Evolutionary conservation across 2,329 filamentous ascomycete species (phyloP).

Genomic region (Botrytis fragariae): DNA sequence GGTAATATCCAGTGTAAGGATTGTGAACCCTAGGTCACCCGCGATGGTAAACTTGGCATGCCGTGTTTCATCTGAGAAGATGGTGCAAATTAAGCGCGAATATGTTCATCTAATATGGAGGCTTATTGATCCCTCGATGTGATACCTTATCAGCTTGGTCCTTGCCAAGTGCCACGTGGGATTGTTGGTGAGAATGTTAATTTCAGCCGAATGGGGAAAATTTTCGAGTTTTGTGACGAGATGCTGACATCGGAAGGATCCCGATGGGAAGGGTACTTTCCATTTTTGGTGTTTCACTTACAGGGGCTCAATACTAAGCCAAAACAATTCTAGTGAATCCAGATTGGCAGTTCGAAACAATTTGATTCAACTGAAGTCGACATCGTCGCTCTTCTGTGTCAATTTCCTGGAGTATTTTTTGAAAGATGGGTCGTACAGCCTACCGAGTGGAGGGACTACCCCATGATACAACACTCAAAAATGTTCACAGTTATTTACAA

Average conservation of each 20-base stretch:
- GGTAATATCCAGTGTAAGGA: not conserved
- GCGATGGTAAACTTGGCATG: not conserved
- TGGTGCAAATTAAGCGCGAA: not conserved
- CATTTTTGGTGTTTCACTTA: not conserved
- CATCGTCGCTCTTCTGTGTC: not conserved
- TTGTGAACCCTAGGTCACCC: no score
- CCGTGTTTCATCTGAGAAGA: not conserved
- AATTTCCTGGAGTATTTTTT: not conserved
- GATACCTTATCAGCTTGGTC: not conserved
- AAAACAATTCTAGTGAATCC: not conserved
- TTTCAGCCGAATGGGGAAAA: not conserved
- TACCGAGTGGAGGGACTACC: conserved; percentile 19
- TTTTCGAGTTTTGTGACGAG: not conserved
- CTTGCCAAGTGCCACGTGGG: conserved; percentile 1
- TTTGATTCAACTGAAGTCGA: not conserved
- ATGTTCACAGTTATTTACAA: conserved; percentile 14
- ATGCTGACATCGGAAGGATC: conserved; percentile 12
- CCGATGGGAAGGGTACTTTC: not conserved
- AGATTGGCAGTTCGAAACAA: not conserved
- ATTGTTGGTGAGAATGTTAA: not conserved
- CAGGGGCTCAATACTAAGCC: not conserved
- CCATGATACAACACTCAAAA: conserved; percentile 10
- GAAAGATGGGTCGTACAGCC: conserved; percentile 14
- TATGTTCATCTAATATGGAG: not conserved
- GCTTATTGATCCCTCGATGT: not conserved